Base-by-base conservation (phyloP, 495 filamentous ascomycete species). In the Neurospora sp. region DNA sequence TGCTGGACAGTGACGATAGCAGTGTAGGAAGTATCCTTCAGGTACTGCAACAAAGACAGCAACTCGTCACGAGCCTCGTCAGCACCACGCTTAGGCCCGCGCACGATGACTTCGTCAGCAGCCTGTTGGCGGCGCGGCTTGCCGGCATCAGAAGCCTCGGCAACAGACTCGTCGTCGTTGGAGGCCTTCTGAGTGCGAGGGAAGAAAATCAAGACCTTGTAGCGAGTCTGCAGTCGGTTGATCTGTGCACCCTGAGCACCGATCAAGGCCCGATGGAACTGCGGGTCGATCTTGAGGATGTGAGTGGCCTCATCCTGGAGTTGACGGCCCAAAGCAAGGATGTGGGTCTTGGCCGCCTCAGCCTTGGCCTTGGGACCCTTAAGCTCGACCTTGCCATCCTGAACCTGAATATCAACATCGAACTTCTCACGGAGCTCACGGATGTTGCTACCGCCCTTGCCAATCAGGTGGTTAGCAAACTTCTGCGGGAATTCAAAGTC, bases 331-430 rank as follows among this genome's bases (percentile, higher is more conserved):
- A 96, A 81, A 71, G 88, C 86, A 71, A 89, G 81, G 78, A 98
- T 96, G 75, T 94, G 89, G 37, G 88, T 77, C 79, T 90, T 94
- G 75, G 92, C 92, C 37, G 89, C 91, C 79, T 97, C 93, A 9
- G 94, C 93, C 84, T 89, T 89, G 44, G 87, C 86, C 77, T 87
- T 86, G 39, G 88, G 86, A 46, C 89, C 89, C 75, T 86, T 89
- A 14, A 90, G 82, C 73, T 88, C 86, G n/a, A 89, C 87, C 74
- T 86, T 86, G 31, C 89, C 89, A 72, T 90, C 87, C 62, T 97
- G 92, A 41, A 98, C 89, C 79, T 96, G 92, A 76, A 99, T 98
- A 62, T 98, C 96, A 40, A 99, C 96, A 79, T 98, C 96, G 76
- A 96, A 97, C 79, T 96, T 93, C 40, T 98, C 96, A 20, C 94